Conservation (phyloP, 2,329 filamentous ascomycete species). For the Aspergillus floridensis region DNA sequence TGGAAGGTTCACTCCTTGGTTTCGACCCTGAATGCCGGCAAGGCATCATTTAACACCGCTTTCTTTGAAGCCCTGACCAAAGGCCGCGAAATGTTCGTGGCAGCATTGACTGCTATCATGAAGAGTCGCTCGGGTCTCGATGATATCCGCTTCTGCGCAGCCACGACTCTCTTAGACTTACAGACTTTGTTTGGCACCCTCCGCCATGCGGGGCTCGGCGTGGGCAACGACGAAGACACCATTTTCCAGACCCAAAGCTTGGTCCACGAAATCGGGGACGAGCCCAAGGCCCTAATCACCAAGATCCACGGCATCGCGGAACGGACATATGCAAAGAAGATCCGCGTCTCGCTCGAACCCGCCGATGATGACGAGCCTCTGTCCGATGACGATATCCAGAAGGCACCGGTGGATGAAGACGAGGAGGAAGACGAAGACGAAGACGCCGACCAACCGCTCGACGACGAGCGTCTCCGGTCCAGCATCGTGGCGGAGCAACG, state of each 20-base stretch:
- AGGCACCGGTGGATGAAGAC: conserved; percentile 51
- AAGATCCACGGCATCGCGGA: conserved; percentile 77
- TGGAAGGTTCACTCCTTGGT: conserved; percentile 74
- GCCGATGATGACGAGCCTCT: conserved; percentile 72
- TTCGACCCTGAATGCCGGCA: conserved; percentile 52
- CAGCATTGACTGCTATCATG: conserved; percentile 51
- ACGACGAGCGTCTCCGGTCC: conserved; percentile 58
- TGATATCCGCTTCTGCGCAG: conserved; percentile 71
- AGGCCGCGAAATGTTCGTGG: conserved; percentile 53
- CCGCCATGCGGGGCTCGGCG: conserved; percentile 48
- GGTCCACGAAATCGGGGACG: conserved; percentile 65
- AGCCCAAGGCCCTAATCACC: conserved; percentile 64
- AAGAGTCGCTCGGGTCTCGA: conserved; percentile 60
- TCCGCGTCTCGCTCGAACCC: conserved; percentile 44
- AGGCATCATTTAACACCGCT: conserved; percentile 59
- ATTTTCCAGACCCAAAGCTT: conserved; percentile 59
- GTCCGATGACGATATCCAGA: conserved; percentile 61
- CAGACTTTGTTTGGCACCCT: conserved; percentile 76
- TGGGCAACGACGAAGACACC: conserved; percentile 43
- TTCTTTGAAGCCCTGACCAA: conserved; percentile 68
- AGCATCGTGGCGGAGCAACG: conserved; percentile 78
- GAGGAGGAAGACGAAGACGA: conserved; percentile 39
- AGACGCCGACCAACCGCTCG: conserved; percentile 37
- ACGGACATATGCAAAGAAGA: conserved; percentile 70
- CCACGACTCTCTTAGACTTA: conserved; percentile 76